Conservation (phyloP, 306 rosid species). For the Amphicarpaea edgeworthii region DNA sequence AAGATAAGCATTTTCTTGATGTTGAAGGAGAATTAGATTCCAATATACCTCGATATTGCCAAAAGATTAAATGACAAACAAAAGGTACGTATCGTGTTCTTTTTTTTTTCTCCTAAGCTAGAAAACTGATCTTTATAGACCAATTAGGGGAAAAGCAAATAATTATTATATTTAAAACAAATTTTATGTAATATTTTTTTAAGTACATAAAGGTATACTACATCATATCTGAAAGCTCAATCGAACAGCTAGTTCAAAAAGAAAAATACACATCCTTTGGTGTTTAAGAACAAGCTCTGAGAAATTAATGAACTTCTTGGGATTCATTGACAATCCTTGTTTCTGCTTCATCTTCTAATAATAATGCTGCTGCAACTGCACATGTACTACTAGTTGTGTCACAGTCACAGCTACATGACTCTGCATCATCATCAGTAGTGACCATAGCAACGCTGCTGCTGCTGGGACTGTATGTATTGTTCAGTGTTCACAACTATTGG, state of each 20-base stretch:
- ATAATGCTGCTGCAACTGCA: neutral
- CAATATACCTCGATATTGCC: neutral
- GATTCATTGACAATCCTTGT: neutral
- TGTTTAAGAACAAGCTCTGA: neutral
- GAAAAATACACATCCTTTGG: neutral
- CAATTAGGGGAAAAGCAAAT: too few species aligned
- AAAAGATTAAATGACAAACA: neutral
- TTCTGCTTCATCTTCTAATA: slow-evolving; percentile 13
- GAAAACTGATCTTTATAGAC: neutral
- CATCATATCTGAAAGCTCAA: too few species aligned
- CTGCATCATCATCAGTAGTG: slow-evolving; percentile 5
- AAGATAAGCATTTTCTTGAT: slow-evolving; percentile 43
- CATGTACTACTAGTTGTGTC: neutral
- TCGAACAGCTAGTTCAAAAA: neutral
- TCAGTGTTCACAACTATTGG: neutral
- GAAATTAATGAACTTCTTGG: neutral
- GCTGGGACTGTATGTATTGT: neutral
- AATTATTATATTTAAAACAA: too few species aligned
- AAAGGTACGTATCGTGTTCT: neutral
- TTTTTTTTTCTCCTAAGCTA: neutral
- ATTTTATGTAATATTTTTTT: too few species aligned
- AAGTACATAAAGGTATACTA: too few species aligned
- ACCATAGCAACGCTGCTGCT: neutral
- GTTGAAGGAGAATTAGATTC: slow-evolving; percentile 30
- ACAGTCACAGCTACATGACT: slow-evolving; percentile 28